Conservation (phyloP, 169 alveolate species). For the Ichthyophthirius multifiliis region DNA sequence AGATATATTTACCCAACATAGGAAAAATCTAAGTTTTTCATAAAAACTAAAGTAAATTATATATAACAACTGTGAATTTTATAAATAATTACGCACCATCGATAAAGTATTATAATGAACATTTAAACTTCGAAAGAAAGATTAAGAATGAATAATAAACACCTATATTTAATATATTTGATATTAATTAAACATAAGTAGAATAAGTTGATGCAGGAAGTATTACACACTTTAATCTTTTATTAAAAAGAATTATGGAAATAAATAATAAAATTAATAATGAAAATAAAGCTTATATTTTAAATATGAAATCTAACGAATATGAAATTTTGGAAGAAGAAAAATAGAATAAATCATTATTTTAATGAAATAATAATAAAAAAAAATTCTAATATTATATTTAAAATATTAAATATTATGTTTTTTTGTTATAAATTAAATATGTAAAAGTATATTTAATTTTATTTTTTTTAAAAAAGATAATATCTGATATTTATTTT, state of each 20-base stretch:
- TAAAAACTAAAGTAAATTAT: slow-evolving; percentile 2
- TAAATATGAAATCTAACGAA: too few species aligned
- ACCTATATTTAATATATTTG: neutral
- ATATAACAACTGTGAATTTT: slow-evolving; percentile 3
- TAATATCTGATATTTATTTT: too few species aligned
- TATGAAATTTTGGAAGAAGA: too few species aligned
- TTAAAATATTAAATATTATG: too few species aligned
- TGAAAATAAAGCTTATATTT: too few species aligned
- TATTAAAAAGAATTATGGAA: neutral
- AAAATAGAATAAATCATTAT: too few species aligned
- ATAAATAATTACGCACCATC: neutral
- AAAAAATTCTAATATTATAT: too few species aligned
- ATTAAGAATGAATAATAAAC: neutral
- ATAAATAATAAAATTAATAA: neutral
- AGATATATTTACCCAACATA: neutral
- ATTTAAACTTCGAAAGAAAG: slow-evolving; percentile 9
- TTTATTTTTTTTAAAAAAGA: too few species aligned
- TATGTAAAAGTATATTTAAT: too few species aligned
- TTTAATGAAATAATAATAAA: too few species aligned
- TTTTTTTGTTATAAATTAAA: too few species aligned
- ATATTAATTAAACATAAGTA: neutral
- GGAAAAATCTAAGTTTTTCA: slow-evolving; percentile 5
- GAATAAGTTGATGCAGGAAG: neutral
- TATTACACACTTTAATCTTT: neutral
- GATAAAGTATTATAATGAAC: neutral